A percentile compares a stretch with the other conserved stretches of the same genome.
Evolutionary conservation across 768 basidiomycete genomes (phyloP).

Genomic region (Mycena metata): DNA sequence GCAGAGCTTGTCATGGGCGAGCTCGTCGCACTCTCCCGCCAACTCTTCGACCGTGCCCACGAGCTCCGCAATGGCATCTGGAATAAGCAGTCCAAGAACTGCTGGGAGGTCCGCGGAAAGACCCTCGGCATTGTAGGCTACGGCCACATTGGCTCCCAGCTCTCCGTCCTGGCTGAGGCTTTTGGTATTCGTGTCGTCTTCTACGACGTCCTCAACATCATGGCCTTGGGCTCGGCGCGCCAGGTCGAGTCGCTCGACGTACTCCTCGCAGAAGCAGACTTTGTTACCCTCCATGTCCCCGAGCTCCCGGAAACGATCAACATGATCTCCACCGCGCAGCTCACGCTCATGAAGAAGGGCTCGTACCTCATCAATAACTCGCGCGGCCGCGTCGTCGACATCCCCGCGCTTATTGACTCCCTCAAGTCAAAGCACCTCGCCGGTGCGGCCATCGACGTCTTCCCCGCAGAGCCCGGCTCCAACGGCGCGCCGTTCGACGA

Average conservation of each 20-base stretch:
- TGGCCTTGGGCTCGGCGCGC: slow-evolving; percentile 95
- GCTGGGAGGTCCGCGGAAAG: slow-evolving; percentile 99
- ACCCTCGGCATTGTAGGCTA: slow-evolving; percentile 98
- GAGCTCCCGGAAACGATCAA: slow-evolving; percentile 96
- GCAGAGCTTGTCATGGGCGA: slow-evolving; percentile 98
- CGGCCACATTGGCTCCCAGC: slow-evolving; percentile 97
- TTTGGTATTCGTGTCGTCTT: slow-evolving; percentile 97
- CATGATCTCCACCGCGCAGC: slow-evolving; percentile 85
- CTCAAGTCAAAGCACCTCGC: slow-evolving; percentile 91
- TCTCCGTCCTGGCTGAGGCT: slow-evolving; percentile 96
- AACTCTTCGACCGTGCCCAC: slow-evolving; percentile 88
- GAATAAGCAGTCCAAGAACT: slow-evolving; percentile 99
- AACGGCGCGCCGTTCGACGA: slow-evolving; percentile 94
- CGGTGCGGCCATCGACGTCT: slow-evolving; percentile 93
- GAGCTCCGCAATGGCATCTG: slow-evolving; percentile 93
- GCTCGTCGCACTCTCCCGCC: slow-evolving; percentile 93
- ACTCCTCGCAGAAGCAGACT: slow-evolving; percentile 87
- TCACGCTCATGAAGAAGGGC: slow-evolving; percentile 94
- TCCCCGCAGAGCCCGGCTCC: slow-evolving; percentile 91
- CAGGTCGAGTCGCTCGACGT: slow-evolving; percentile 86
- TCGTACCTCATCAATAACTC: slow-evolving; percentile 98
- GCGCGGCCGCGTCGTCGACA: slow-evolving; percentile 94
- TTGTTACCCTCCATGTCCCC: slow-evolving; percentile 96
- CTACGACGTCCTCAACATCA: slow-evolving; percentile 95
- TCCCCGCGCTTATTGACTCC: slow-evolving; percentile 87